Evolutionary conservation across 164 flowering plant species (phyloP).

Genomic region (Protea cynaroides): DNA sequence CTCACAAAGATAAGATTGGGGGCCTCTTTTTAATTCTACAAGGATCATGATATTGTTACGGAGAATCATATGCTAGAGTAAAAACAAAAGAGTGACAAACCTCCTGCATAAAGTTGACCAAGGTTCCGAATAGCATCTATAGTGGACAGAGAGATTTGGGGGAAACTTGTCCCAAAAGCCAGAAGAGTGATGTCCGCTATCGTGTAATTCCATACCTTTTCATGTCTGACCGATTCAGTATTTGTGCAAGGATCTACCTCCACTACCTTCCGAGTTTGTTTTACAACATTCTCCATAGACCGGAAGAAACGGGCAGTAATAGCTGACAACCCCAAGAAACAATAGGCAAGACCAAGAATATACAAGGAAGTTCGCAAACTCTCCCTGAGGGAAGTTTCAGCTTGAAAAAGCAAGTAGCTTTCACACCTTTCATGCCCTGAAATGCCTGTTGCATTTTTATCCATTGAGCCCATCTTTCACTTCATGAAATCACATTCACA

Average conservation of each 20-base stretch:
- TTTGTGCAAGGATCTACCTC: constrained; percentile 62
- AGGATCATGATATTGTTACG: not conserved
- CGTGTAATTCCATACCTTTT: constrained; percentile 83
- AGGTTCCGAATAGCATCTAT: constrained; percentile 82
- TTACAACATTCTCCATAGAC: constrained; percentile 91
- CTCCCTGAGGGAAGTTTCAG: constrained; percentile 52
- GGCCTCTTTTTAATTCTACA: not conserved
- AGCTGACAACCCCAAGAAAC: constrained; percentile 80
- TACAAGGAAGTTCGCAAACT: constrained; percentile 52
- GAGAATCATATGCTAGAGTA: not conserved
- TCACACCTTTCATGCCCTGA: constrained; percentile 41
- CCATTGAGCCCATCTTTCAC: constrained; percentile 24
- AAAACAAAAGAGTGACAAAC: constrained; percentile 27
- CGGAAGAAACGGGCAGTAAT: constrained; percentile 80
- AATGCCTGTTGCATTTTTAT: constrained; percentile 12
- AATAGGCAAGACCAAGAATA: constrained; percentile 70
- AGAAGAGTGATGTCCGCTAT: constrained; percentile 81
- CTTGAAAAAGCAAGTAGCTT: constrained; percentile 52
- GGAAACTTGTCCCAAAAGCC: constrained; percentile 97
- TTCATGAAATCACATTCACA: not conserved
- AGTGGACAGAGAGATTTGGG: constrained; percentile 86
- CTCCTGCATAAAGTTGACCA: constrained; percentile 81
- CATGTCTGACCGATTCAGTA: constrained; percentile 33
- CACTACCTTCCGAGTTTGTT: constrained; percentile 65
- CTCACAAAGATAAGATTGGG: not conserved